A percentile compares a stretch with the other conserved stretches of the same genome.
phyloP scores from a whole-genome alignment of 192 early-diverging fungal species.

The Entomortierella chlamydospora region DNA sequence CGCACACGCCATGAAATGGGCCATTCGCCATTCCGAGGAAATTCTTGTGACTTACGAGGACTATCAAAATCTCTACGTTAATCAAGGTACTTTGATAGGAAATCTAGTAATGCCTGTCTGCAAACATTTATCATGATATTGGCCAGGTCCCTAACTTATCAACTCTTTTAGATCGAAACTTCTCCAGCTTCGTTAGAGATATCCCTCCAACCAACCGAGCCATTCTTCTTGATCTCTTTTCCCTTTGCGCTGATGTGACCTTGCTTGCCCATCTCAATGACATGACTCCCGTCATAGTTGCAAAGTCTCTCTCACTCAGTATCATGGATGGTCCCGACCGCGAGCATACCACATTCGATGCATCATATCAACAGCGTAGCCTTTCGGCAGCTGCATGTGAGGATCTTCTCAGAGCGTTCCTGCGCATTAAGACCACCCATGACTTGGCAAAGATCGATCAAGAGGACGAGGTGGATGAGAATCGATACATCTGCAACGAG shows the following conservation, averaged over 20 bases:
- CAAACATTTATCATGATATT: background rate
- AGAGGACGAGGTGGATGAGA: slow-evolving; percentile 47
- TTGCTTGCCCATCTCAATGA: slow-evolving; percentile 42
- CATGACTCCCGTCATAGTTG: slow-evolving; percentile 45
- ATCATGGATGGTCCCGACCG: slow-evolving; percentile 49
- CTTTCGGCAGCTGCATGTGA: slow-evolving; percentile 49
- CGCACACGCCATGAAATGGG: slow-evolving; percentile 53
- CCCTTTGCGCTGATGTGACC: slow-evolving; percentile 48
- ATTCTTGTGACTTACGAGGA: slow-evolving; percentile 51
- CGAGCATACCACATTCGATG: slow-evolving; percentile 42
- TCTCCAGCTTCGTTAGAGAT: slow-evolving; percentile 26
- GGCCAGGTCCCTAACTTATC: no score
- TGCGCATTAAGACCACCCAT: slow-evolving; percentile 45
- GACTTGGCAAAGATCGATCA: slow-evolving; percentile 47
- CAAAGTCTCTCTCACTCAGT: slow-evolving; percentile 47
- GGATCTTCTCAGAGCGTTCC: slow-evolving; percentile 42
- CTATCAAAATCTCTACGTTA: slow-evolving; percentile 32
- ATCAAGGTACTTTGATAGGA: slow-evolving; percentile 27
- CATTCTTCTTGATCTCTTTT: slow-evolving; percentile 51
- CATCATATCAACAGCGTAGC: slow-evolving; percentile 41
- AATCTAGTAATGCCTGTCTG: background rate
- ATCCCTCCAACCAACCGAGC: slow-evolving; percentile 38
- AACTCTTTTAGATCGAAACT: slow-evolving; percentile 27
- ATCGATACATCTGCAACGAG: slow-evolving; percentile 40
- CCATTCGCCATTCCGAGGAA: slow-evolving; percentile 44